Base-by-base conservation (phyloP, 805 yeast species). In the Wickerhamiella occidentalis region DNA sequence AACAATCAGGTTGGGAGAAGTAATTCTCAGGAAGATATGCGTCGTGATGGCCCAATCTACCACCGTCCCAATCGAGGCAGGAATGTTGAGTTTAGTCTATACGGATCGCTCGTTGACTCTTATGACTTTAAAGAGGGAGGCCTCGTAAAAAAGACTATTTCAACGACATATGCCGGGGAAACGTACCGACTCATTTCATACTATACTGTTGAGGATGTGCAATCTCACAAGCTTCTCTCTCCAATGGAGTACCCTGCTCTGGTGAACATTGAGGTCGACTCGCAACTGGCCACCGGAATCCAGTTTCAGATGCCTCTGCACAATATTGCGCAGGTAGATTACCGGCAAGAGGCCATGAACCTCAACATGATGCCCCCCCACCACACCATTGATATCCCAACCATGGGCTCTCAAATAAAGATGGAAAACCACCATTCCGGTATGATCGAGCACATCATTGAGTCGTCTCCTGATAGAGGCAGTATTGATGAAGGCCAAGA, bases 111-210 rank as follows among this genome's bases (percentile, higher is more conserved):
- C 40, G 76, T 75, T 19, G 75, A 76, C 30, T 72, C 80, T 0
- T 79, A 78, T 58, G 79, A 79, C 11, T 81, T 79, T 60, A 80
- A 79, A 58, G 79, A 76, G 43, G 71, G 73, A 41, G 95, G 95
- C 0, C 70, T 88, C 42, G 77, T 86, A 52, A 88, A 88, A 63
- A 86, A 87, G 63, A 85, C 96, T 0, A 69, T 85, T 22, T 73
- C 78, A n/a, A 64, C 82, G 13, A 63, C 65, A 19, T 52, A 44
- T 40, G 40, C 48, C 1, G 64, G 66, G 18, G 52, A 57, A 26
- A 58, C 57, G 6, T 63, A 60, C 50, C 96, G 90, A 60, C 64
- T 88, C 50, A 78, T 88, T 2, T 78, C 88, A 7, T 88, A 88
- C 64, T 88, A 85, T 61, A 69, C 75, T 26, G 80, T 86, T 0